Conservation (phyloP, 148 eudicot genomes). For the Silene conica region DNA sequence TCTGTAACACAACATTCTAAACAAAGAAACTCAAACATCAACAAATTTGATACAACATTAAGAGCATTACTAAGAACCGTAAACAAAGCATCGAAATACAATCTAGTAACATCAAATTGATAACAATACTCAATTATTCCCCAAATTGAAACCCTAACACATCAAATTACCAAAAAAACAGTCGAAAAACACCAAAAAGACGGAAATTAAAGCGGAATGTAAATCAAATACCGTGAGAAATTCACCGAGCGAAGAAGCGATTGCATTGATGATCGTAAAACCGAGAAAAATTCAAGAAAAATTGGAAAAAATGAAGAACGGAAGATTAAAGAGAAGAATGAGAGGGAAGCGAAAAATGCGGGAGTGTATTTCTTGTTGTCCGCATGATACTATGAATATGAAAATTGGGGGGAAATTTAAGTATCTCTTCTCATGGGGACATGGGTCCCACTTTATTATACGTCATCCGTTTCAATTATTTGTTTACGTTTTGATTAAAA, state of each 20-base stretch:
- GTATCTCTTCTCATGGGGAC: too few relatives aligned
- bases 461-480: too few relatives aligned
- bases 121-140: not conserved
- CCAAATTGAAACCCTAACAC: not conserved
- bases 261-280: slow-evolving; percentile 17
- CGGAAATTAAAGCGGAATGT: too few relatives aligned
- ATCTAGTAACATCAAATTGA: slow-evolving; percentile 6
- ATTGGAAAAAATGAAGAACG: not conserved
- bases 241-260: slow-evolving; percentile 18
- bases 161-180: not conserved
- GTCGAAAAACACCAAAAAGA: not conserved
- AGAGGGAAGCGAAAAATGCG: not conserved
- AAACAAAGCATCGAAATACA: not conserved
- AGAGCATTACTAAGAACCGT: not conserved
- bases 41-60: not conserved
- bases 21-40: not conserved
- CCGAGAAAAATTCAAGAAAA: slow-evolving; percentile 12
- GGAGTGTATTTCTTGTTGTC: not conserved
- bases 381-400: not conserved
- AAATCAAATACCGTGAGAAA: slow-evolving; percentile 16
- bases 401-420: not conserved
- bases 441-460: too few relatives aligned
- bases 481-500: too few relatives aligned
- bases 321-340: not conserved
- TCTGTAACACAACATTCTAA: not conserved